phyloP scores from a whole-genome alignment of 768 basidiomycete species.

The Boletus huronensis region DNA sequence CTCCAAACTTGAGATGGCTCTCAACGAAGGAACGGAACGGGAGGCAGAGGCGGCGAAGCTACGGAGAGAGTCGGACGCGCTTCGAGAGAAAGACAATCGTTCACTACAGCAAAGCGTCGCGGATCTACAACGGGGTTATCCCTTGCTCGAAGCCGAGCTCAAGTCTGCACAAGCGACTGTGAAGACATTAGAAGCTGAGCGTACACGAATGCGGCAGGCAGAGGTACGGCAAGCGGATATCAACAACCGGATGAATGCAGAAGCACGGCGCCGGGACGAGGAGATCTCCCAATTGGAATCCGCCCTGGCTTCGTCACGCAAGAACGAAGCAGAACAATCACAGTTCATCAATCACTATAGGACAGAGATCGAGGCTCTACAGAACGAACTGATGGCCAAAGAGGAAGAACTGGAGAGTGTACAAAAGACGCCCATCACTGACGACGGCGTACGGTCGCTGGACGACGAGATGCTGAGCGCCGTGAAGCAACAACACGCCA shows the following conservation, averaged over 20 bases:
- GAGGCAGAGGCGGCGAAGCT: slow-evolving; percentile 45
- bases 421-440: slow-evolving; percentile 39
- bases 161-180: slow-evolving; percentile 50
- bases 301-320: slow-evolving; percentile 48
- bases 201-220: slow-evolving; percentile 55
- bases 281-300: slow-evolving; percentile 50
- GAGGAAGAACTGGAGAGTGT: slow-evolving; percentile 67
- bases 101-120: slow-evolving; percentile 47
- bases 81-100: slow-evolving; percentile 51
- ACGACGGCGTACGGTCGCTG: slow-evolving; percentile 49
- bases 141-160: slow-evolving; percentile 60
- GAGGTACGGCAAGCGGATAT: slow-evolving; percentile 54
- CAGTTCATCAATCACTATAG: slow-evolving; percentile 61
- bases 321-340: slow-evolving; percentile 55
- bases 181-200: slow-evolving; percentile 61
- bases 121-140: slow-evolving; percentile 62
- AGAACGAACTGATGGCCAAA: slow-evolving; percentile 54
- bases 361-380: slow-evolving; percentile 68
- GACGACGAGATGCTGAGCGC: slow-evolving; percentile 73
- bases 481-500: slow-evolving; percentile 66
- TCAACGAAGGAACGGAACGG: slow-evolving; percentile 53
- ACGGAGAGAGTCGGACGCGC: slow-evolving; percentile 41
- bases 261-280: slow-evolving; percentile 46
- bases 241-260: slow-evolving; percentile 49
- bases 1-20: slow-evolving; percentile 54